Base-by-base conservation (phyloP, 2,329 filamentous ascomycete genomes). In the Sarocladiaceae sp. region DNA sequence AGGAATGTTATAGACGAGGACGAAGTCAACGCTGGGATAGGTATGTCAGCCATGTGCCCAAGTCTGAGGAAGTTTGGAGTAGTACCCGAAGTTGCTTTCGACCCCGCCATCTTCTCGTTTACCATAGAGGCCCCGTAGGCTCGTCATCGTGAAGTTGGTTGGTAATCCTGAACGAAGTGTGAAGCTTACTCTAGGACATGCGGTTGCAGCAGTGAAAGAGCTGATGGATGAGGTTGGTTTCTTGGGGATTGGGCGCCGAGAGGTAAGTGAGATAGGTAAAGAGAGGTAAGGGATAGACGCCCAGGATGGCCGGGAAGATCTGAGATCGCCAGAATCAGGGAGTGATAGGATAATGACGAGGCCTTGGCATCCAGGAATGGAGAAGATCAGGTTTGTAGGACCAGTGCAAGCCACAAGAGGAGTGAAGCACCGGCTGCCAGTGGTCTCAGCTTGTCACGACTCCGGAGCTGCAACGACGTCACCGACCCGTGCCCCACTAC, bases 1-100 rank as follows among this genome's bases (percentile, higher is more conserved):
- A 20, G 81, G 76, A 57, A 91, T 83, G 47, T 82, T 74, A 66
- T 87, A 95, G 58, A 82, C 78, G 50, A 96, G 76, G 46, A 95
- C 88, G 72, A 88, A 96, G 70, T 96, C 90, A 48, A 95, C 87
- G 44, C 86, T 78, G 55, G 45, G 19, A 19, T n/a, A 15, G 12
- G 9, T 18, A 21, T 52, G 13, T 15, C 24, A 45, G 13, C 16
- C 37, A 12, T 10, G 12, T 9, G 12, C 6, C 12, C 20, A 31
- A 15, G 24, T 6, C 5, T 34, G 7, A 4, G 18, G 10, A 29
- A n/a, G 15, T 6, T 11, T 19, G 12, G 16, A 18, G 15, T 32
- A 10, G 18, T 48, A 72, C 69, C 66, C 62, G 50, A 67, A 69
- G 49, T 73, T 72, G 49, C 57, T 56, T 31, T 58, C 55, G 6